phyloP scores from a whole-genome alignment of 2,329 filamentous ascomycete genomes.

The Eutypella sp. region DNA sequence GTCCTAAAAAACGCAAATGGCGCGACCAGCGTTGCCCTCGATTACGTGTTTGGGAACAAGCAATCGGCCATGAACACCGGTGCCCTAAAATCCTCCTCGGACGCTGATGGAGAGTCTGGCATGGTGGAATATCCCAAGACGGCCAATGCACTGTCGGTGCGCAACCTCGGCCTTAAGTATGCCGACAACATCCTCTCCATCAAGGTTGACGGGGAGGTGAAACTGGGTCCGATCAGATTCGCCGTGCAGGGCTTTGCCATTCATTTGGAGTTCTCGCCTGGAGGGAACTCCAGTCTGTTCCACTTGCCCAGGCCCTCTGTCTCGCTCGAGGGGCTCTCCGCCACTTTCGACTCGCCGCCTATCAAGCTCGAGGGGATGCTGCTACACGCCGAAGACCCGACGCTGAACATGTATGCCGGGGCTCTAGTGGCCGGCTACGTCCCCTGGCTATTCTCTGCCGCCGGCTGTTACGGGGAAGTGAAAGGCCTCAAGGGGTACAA shows the following conservation, averaged over 20 bases:
- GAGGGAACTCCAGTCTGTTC: constrained; percentile 4
- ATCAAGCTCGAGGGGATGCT: constrained; percentile 32
- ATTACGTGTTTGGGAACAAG: no score
- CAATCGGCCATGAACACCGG: no score
- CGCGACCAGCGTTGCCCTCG: no score
- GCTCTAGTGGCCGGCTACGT: constrained; percentile 29
- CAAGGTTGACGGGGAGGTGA: constrained; percentile 30
- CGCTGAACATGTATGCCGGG: constrained; percentile 30
- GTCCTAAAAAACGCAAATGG: no score
- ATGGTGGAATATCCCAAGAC: no score
- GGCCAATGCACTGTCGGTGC: constrained; percentile 27
- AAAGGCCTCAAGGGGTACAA: constrained; percentile 18
- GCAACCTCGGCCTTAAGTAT: constrained; percentile 32
- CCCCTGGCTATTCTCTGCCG: constrained; percentile 33
- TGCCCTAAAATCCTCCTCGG: no score
- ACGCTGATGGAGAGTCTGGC: no score
- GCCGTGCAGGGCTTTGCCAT: constrained; percentile 30
- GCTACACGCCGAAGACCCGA: constrained; percentile 17
- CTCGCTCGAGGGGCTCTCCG: constrained; percentile 27
- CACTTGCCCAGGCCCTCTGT: constrained; percentile 11
- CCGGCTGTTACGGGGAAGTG: constrained; percentile 32
- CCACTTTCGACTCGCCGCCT: constrained; percentile 29
- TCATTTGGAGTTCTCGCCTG: constrained; percentile 15
- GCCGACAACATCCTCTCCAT: constrained; percentile 22
- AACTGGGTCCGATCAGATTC: constrained; percentile 32